A percentile compares a stretch with the other conserved stretches of the same genome.
Conservation (phyloP, 805 yeast species). For the Candida chilensis region DNA sequence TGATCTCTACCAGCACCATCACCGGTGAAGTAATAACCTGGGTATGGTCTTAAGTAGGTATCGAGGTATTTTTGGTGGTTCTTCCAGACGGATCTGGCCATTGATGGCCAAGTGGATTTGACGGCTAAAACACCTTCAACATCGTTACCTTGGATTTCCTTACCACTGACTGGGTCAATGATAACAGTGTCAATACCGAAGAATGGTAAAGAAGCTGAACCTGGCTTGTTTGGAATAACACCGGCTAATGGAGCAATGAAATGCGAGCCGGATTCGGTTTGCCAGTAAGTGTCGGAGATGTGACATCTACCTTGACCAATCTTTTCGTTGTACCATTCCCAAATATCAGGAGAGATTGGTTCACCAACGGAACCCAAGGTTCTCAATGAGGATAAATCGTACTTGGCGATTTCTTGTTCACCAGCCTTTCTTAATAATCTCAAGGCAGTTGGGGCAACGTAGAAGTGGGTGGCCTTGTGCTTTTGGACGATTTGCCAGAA, state of each 20-base stretch:
- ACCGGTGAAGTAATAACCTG: slow-evolving; percentile 78
- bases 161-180: slow-evolving; percentile 67
- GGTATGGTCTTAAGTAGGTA: slow-evolving; percentile 76
- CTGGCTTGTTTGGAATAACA: slow-evolving; percentile 75
- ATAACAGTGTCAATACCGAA: slow-evolving; percentile 72
- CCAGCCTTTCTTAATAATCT: slow-evolving; percentile 73
- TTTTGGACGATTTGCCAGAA: slow-evolving; percentile 72
- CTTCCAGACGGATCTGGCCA: slow-evolving; percentile 76
- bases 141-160: slow-evolving; percentile 56
- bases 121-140: slow-evolving; percentile 78
- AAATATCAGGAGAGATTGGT: slow-evolving; percentile 77
- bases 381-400: slow-evolving; percentile 57
- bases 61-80: slow-evolving; percentile 70
- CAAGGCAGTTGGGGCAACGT: slow-evolving; percentile 80
- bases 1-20: slow-evolving; percentile 85
- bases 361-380: slow-evolving; percentile 80
- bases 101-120: slow-evolving; percentile 74
- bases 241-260: slow-evolving; percentile 69
- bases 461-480: slow-evolving; percentile 68
- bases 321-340: slow-evolving; percentile 78
- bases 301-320: slow-evolving; percentile 66
- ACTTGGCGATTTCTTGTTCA: slow-evolving; percentile 47
- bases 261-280: slow-evolving; percentile 81
- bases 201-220: slow-evolving; percentile 78
- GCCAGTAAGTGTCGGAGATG: slow-evolving; percentile 83